Percentiles rank a stretch among this genome's conserved stretches.
phyloP scores from a whole-genome alignment of 306 rosid species.

The Cucurbita moschata region DNA sequence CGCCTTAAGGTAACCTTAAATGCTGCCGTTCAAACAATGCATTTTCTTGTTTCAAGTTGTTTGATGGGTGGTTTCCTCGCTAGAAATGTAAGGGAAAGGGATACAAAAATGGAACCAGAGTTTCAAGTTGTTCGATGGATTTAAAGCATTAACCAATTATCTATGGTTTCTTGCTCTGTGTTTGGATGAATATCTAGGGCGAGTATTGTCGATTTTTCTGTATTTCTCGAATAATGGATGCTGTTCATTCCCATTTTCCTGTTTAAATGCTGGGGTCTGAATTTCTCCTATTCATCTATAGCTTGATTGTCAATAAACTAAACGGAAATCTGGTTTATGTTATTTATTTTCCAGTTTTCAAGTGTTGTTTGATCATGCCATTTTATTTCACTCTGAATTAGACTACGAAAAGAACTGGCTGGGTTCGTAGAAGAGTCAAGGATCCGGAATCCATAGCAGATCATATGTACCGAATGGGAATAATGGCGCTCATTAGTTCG shows the following conservation, averaged over 20 bases:
- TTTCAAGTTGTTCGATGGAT: not conserved
- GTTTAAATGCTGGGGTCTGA: not conserved
- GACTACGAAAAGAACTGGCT: constrained; percentile 81
- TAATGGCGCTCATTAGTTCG: constrained; percentile 74
- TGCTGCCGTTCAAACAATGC: not conserved
- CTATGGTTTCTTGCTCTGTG: no score
- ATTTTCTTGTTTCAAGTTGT: not conserved
- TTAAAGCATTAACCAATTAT: not conserved
- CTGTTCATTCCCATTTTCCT: not conserved
- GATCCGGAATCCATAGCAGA: constrained; percentile 79
- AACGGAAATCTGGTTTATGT: not conserved
- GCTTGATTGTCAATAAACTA: not conserved
- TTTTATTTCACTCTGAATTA: constrained; percentile 12
- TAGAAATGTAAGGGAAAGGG: not conserved
- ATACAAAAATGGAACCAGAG: not conserved
- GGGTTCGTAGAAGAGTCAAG: constrained; percentile 44
- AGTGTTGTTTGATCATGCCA: not conserved
- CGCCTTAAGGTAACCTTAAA: constrained; percentile 44
- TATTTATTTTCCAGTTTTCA: not conserved
- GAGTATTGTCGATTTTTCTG: not conserved
- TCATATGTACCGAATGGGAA: constrained; percentile 88
- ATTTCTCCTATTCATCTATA: not conserved
- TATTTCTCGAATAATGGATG: not conserved
- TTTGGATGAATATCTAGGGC: not conserved
- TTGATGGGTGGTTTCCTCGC: not conserved